Evolutionary conservation across 495 filamentous ascomycete species (phyloP), one percentile per base, ranked within the genome.

Genomic region (Penicillium silybi): DNA sequence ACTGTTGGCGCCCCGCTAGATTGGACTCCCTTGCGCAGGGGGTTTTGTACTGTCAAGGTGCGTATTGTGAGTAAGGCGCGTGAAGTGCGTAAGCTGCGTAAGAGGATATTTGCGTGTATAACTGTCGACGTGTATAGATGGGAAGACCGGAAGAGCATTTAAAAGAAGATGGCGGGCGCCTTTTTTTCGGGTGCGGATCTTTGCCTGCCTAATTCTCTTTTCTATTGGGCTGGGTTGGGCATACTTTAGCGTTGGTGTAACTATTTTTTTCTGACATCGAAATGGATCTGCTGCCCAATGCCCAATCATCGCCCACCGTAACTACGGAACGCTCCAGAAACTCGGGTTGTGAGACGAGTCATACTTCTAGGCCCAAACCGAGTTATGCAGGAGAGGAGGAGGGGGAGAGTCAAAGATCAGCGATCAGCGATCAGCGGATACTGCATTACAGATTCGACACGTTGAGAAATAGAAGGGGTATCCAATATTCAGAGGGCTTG

Each of bases 211-310:
- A 15, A 44, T n/a, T 26, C 42, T 18, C 13, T 9, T 9, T 32
- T 23, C 25, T 8, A 22, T 44, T 9, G 42, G 42, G 18, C 23
- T 17, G 42, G 25, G n/a, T 44, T 32, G 42, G 23, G 41, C 15
- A 32, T 32, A 32, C n/a, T 18, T 39, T 6, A 10, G 15, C 37
- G 13, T 39, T 39, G 15, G 37, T 39, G 37, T 18, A 39, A 39
- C 37, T 16, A 39, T 16, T 18, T 35, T 35, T 35, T 5, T 39
- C 18, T 39, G n/a, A 23, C 18, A 38, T 34, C 32, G 18, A 35
- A 15, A 45, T 35, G 20, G 41, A 51, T 48, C 57, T 54, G 52
- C 59, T 59, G 59, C 60, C 57, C 53, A 48, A 48, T 57, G 57
- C 60, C 60, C 60, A 63, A 63, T 57, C 45, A 51, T 34, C 35